A percentile compares a stretch with the other conserved stretches of the same genome.
Evolutionary conservation across 2,329 filamentous ascomycete species (phyloP).

Genomic region (Aspergillus sp.): DNA sequence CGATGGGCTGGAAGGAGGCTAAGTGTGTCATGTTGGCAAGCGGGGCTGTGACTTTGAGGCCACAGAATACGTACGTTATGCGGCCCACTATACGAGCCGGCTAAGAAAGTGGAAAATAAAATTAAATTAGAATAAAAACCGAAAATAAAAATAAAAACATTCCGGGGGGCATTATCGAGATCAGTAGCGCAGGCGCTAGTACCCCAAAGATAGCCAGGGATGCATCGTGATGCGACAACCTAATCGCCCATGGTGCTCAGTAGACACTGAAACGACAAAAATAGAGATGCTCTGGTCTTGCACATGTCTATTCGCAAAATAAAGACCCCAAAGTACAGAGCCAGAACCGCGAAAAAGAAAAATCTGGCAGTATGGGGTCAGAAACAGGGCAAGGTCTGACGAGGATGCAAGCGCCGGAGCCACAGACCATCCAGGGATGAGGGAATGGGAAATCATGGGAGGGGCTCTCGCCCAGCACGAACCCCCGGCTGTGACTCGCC

Average conservation of each 20-base stretch:
- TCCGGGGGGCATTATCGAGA: constrained; percentile 10
- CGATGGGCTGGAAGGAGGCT: constrained; percentile 14
- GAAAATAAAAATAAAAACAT: constrained; percentile 18
- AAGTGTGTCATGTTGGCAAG: constrained; percentile 24
- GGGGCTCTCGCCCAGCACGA: constrained; percentile 29
- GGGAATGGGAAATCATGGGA: constrained; percentile 6
- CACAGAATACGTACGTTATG: constrained; percentile 4
- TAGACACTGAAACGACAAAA: not conserved
- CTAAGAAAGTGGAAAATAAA: constrained; percentile 4
- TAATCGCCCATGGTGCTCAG: not conserved
- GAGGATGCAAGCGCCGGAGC: constrained; percentile 30
- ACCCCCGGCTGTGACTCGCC: constrained; percentile 35
- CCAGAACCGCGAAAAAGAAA: constrained; percentile 9
- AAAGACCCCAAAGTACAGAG: not conserved
- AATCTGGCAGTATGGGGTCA: constrained; percentile 21
- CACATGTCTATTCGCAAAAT: not conserved
- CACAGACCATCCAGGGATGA: constrained; percentile 27
- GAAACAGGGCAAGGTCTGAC: constrained; percentile 29
- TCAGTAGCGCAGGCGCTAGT: constrained; percentile 14
- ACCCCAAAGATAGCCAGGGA: constrained; percentile 11
- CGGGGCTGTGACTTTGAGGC: constrained; percentile 19
- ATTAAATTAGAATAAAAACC: constrained; percentile 4
- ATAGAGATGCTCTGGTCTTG: not conserved
- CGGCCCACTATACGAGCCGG: constrained; percentile 8
- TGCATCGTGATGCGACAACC: constrained; percentile 2